These are phyloP conservation scores for Marasmius sp. DNA, from an alignment of 1,284 basidiomycete genomes.

Conservation along the genomic window DNA sequence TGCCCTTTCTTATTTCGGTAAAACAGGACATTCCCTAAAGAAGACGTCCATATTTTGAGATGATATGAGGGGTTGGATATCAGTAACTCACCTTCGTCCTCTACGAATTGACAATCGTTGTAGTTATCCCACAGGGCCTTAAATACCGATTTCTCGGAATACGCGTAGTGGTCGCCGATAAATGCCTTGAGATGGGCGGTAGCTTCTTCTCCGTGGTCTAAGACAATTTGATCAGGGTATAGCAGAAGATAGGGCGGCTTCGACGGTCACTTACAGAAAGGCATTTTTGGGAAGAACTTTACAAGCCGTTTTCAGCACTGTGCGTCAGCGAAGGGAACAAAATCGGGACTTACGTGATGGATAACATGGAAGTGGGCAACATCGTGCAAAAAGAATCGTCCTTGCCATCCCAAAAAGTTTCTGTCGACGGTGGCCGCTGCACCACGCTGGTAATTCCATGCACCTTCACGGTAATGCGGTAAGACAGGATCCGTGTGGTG, in stretches of 20 bases:
- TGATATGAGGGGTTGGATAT: neutral
- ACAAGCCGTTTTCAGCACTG: neutral
- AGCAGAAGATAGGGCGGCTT: neutral
- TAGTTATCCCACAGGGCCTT: conserved; percentile 56
- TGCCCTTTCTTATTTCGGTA: conserved; percentile 61
- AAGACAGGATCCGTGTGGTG: conserved; percentile 30
- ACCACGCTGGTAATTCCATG: conserved; percentile 58
- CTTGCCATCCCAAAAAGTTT: conserved; percentile 48
- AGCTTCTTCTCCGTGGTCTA: conserved; percentile 50
- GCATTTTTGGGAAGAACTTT: conserved; percentile 11
- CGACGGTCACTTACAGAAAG: conserved; percentile 3
- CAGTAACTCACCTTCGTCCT: conserved; percentile 31
- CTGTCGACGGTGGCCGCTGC: conserved; percentile 65
- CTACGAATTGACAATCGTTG: conserved; percentile 65
- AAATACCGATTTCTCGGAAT: conserved; percentile 49
- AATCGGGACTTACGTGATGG: neutral
- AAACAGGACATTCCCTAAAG: conserved; percentile 52
- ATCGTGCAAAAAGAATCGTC: conserved; percentile 32
- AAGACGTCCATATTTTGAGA: neutral
- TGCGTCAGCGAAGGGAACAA: neutral
- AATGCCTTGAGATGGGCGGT: conserved; percentile 51
- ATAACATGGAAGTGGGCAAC: conserved; percentile 7
- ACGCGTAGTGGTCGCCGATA: conserved; percentile 53
- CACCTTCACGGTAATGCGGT: conserved; percentile 41
- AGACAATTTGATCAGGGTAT: neutral